Evolutionary conservation across 495 filamentous ascomycete genomes (phyloP), one percentile per base, ranked within the genome.

Genomic region (Bacidia rubella): DNA sequence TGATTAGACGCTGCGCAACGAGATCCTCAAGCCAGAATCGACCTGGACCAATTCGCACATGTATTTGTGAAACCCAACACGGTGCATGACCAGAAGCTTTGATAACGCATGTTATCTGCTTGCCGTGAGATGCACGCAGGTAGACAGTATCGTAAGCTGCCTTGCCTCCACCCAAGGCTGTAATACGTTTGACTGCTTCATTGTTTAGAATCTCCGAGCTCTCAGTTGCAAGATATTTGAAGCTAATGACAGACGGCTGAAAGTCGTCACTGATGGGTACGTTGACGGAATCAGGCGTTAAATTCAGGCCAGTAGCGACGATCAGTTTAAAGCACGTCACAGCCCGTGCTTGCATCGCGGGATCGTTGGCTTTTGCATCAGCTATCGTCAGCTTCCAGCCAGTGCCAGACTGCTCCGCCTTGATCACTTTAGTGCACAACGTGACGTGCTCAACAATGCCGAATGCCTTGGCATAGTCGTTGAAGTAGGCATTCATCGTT

Each of bases 61-160:
- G 41, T 7, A 81, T 65, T 1, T 79, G 80, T 1, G 77, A 68
- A 75, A 90, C 86, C 76, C 82, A 90, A 11, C 60, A 59, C 0
- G 83, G 81, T 0, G 86, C 87, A 62, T 85, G 80, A 2, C 87
- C 87, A 2, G 74, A 82, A 29, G 79, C 76, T 50, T 88, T 76
- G 53, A 94, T 88, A 26, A 94, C 69, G 85, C 80, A 87, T 55
- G 86, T 74, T 1, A 94, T 83, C 24, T 77, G 67, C 46, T 82
- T 70, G 1, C 84, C 86, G 1, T 73, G 68, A 0, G 74, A 71
- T 1, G 79, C 82, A 59, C 79, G 83, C 2, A 74, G 70, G 59
- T 88, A 88, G 0, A 79, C 86, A 2, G 79, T 78, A 69, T 93
- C 88, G 71, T 77, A 88, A 1, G 77, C 84, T 2, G 82, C 85